These are phyloP conservation scores for Noccaea bulbosa DNA, from an alignment of 345 rosid species.

Conservation along the genomic window DNA sequence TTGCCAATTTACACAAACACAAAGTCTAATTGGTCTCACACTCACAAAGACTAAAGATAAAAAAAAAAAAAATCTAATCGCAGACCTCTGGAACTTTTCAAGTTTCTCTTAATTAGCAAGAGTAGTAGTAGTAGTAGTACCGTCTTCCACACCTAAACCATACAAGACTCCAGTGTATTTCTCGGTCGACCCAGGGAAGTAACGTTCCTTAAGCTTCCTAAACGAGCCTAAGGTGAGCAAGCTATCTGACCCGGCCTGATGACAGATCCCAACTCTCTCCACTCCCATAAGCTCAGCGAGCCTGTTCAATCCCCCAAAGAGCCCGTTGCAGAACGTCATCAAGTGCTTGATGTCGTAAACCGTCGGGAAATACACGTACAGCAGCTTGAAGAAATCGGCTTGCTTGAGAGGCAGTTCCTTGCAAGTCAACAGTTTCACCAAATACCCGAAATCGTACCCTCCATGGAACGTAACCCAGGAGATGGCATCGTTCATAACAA, in stretches of 20 bases:
- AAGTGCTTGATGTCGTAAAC: slow-evolving; percentile 86
- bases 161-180: slow-evolving; percentile 87
- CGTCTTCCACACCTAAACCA: slow-evolving; percentile 87
- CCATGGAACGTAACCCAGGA: slow-evolving; percentile 88
- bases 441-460: slow-evolving; percentile 85
- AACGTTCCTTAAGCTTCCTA: slow-evolving; percentile 82
- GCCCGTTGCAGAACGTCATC: slow-evolving; percentile 89
- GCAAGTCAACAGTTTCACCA: slow-evolving; percentile 79
- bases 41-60: slow-evolving; percentile 58
- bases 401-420: slow-evolving; percentile 62
- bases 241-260: slow-evolving; percentile 94
- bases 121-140: slow-evolving; percentile 39
- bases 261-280: slow-evolving; percentile 78
- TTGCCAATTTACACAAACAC: slow-evolving; percentile 67
- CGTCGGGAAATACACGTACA: slow-evolving; percentile 65
- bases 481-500: slow-evolving; percentile 71
- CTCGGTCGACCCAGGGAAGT: slow-evolving; percentile 68
- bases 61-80: slow-evolving; percentile 53
- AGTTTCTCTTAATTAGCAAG: slow-evolving; percentile 47
- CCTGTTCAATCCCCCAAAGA: slow-evolving; percentile 89
- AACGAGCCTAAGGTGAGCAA: slow-evolving; percentile 85
- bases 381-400: slow-evolving; percentile 66
- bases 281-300: slow-evolving; percentile 89
- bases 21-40: slow-evolving; percentile 53
- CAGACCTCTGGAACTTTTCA: slow-evolving; percentile 33